Conservation (phyloP, 192 early-diverging fungal genomes). For the Irineochytrium annulatum region DNA sequence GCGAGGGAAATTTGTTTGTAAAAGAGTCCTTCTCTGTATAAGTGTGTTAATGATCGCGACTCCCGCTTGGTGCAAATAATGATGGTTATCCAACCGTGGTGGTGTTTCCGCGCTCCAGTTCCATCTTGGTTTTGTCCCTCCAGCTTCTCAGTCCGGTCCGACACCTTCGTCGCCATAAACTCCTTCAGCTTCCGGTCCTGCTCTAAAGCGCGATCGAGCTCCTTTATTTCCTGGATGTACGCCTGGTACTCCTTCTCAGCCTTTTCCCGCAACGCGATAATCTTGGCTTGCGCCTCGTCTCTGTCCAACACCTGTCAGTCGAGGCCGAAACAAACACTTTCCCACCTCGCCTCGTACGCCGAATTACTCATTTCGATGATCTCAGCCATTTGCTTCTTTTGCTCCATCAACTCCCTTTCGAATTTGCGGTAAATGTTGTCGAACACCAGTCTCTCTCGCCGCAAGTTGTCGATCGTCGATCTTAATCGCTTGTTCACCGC, state of each 20-base stretch:
- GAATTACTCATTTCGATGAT: conserved; percentile 58
- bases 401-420: conserved; percentile 51
- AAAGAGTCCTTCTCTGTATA: conserved; percentile 26
- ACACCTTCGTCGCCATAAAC: conserved; percentile 59
- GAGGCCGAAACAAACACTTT: neutral
- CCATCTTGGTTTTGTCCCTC: conserved; percentile 14
- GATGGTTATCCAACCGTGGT: neutral
- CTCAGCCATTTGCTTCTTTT: conserved; percentile 61
- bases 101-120: neutral
- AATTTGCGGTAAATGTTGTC: conserved; percentile 58
- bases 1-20: conserved; percentile 38
- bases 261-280: conserved; percentile 53
- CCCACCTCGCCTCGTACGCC: conserved; percentile 56
- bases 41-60: neutral
- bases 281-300: conserved; percentile 56
- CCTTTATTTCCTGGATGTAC: conserved; percentile 61
- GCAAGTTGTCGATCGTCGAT: conserved; percentile 48
- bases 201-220: conserved; percentile 52
- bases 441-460: conserved; percentile 54
- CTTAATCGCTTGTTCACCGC: conserved; percentile 55
- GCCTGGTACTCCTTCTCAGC: conserved; percentile 62
- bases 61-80: neutral
- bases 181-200: conserved; percentile 57
- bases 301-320: conserved; percentile 15
- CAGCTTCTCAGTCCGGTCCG: conserved; percentile 34